A percentile compares a stretch with the other conserved stretches of the same genome.
Conservation (phyloP, 2,329 filamentous ascomycete genomes). For the Aspergillus bombycis region DNA sequence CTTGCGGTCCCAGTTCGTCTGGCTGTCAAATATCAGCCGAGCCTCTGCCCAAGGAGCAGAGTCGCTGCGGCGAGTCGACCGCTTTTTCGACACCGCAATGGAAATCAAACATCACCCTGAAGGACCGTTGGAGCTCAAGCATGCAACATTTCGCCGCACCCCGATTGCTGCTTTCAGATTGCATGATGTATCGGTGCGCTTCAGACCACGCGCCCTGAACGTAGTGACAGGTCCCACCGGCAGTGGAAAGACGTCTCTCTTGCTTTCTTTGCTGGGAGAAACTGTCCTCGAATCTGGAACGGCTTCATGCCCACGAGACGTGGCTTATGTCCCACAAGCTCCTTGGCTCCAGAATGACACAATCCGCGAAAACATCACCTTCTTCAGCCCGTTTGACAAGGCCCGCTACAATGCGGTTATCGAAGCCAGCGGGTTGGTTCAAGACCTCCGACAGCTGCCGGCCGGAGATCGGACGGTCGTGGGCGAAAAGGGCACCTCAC, state of each 20-base stretch:
- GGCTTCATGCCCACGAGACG: conserved; percentile 54
- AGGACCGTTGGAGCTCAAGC: conserved; percentile 52
- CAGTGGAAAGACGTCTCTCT: conserved; percentile 60
- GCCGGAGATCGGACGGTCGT: conserved; percentile 63
- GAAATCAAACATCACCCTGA: conserved; percentile 53
- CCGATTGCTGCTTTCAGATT: conserved; percentile 56
- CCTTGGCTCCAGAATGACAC: conserved; percentile 69
- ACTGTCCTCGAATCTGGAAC: conserved; percentile 28
- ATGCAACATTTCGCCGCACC: conserved; percentile 55
- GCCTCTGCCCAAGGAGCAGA: conserved; percentile 49
- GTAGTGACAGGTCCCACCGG: conserved; percentile 60
- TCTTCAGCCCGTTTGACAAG: conserved; percentile 60
- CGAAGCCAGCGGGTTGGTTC: conserved; percentile 61
- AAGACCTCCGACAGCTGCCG: conserved; percentile 60
- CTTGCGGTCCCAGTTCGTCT: conserved; percentile 57
- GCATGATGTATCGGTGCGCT: conserved; percentile 47
- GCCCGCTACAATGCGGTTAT: conserved; percentile 62
- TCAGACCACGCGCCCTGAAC: conserved; percentile 59
- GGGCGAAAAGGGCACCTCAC: conserved; percentile 64
- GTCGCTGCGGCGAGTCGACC: conserved; percentile 57
- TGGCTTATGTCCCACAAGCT: conserved; percentile 62
- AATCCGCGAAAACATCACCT: conserved; percentile 67
- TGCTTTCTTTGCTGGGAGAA: conserved; percentile 37
- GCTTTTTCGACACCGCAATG: conserved; percentile 57
- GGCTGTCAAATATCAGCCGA: conserved; percentile 52